Evolutionary conservation across 352 stramenopile genomes (phyloP).

Genomic region (Phytophthora sojae): DNA sequence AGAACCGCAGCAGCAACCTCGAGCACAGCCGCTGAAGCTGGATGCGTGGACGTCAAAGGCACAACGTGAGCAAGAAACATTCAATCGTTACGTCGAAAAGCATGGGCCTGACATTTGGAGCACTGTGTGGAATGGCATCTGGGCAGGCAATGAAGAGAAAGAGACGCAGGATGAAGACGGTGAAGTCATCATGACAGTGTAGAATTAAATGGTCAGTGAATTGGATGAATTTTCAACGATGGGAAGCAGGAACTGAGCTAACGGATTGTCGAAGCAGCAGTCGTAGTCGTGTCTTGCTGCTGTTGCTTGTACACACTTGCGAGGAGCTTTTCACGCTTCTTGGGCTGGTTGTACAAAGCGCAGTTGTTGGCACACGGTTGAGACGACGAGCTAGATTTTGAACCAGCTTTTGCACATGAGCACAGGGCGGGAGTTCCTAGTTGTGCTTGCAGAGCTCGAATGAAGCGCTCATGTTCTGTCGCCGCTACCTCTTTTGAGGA

Average conservation of each 20-base stretch:
- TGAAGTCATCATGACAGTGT: conserved; percentile 88
- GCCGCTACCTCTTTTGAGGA: conserved; percentile 1
- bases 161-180: conserved; percentile 55
- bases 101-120: conserved; percentile 57
- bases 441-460: conserved; percentile 56
- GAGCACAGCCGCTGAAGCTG: conserved; percentile 46
- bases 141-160: conserved; percentile 45
- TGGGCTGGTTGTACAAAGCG: conserved; percentile 68
- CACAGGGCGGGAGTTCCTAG: conserved; percentile 64
- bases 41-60: conserved; percentile 52
- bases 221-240: conserved; percentile 24
- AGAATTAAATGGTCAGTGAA: conserved; percentile 35
- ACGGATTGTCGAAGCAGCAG: conserved; percentile 19
- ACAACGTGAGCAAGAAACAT: conserved; percentile 44
- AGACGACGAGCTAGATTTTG: conserved; percentile 15
- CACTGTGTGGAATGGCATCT: conserved; percentile 61
- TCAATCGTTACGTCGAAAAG: conserved; percentile 37
- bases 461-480: conserved; percentile 50
- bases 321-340: conserved; percentile 64
- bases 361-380: conserved; percentile 74
- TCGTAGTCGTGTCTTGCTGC: conserved; percentile 22
- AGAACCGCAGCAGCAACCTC: neutral
- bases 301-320: conserved; percentile 74
- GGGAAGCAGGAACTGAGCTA: conserved; percentile 7
- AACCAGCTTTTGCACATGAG: conserved; percentile 42